Base-by-base conservation (phyloP, 2,329 filamentous ascomycete species). In the Ophiobolus disseminans region DNA sequence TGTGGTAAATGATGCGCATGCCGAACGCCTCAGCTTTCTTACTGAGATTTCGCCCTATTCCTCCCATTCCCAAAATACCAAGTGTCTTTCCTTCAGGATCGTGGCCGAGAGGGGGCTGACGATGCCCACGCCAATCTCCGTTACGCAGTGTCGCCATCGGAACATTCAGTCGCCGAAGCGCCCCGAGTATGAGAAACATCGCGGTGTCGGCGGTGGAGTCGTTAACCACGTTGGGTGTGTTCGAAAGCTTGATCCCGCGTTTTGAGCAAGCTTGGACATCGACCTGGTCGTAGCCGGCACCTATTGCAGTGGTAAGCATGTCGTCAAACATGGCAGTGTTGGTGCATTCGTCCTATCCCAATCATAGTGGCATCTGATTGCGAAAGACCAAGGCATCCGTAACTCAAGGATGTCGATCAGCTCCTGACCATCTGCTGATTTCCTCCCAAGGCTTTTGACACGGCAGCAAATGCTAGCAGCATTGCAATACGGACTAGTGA, bases 201-300 rank as follows among this genome's bases (percentile, higher is more conserved):
- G 83, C 88, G 6, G 86, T 81, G 71, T 96, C 91, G 46, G 91
- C 91, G 0, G 91, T 96, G 28, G 90, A 85, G 69, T 94, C 88
- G 70, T 94, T 86, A 34, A 91, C 88, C 21, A 88, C 87, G 0
- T 83, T 86, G n/a, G 90, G 91, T 1, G 88, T 87, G 73, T 95
- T 94, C 56, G 89, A 91, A 25, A 96, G 88, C 32, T 78, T 80
- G 56, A 95, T 81, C 3, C 78, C 77, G 43, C 84, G 84, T 1
- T 78, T 77, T 8, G 85, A 87, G 77, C 89, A 93, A 30, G 88
- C 87, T 37, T 82, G 70, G 7, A 92, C 79, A 70, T 92, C 86
- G 55, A 95, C 80, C 70, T 91, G 87, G 72, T 96, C 91, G 74
- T 96, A 96, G 28, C 91, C 91, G 46, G 91, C 89, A 53, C 89